Conservation (phyloP, 2,329 filamentous ascomycete genomes). For the Calonectria pseudoturangicola region DNA sequence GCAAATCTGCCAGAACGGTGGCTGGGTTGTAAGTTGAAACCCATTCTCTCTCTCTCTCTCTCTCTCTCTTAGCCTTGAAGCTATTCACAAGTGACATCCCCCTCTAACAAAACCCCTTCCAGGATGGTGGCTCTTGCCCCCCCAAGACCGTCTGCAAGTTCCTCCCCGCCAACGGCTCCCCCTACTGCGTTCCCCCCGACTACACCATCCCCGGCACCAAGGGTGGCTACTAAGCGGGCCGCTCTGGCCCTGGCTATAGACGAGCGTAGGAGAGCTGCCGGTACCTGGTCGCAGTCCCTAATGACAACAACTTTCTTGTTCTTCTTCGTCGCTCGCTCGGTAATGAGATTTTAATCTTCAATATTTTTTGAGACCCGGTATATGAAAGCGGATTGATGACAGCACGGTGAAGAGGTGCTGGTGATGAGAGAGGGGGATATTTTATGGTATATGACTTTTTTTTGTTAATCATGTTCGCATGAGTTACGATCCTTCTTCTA, state of each 20-base stretch:
- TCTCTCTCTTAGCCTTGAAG: background rate
- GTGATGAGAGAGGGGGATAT: slow-evolving; percentile 4
- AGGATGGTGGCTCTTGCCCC: slow-evolving; percentile 60
- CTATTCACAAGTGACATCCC: background rate
- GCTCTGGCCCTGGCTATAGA: background rate
- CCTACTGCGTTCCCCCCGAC: slow-evolving; percentile 61
- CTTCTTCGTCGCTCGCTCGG: slow-evolving; percentile 37
- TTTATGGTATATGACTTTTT: slow-evolving; percentile 41
- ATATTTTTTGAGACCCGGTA: slow-evolving; percentile 17
- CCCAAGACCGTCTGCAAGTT: slow-evolving; percentile 62
- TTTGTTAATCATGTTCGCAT: slow-evolving; percentile 51
- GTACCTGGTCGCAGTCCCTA: slow-evolving; percentile 12
- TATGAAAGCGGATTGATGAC: background rate
- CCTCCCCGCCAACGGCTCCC: slow-evolving; percentile 58
- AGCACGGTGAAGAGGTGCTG: no score
- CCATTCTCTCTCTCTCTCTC: background rate
- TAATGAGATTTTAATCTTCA: slow-evolving; percentile 30
- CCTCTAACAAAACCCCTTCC: background rate
- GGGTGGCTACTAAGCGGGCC: slow-evolving; percentile 37
- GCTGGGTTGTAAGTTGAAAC: slow-evolving; percentile 61
- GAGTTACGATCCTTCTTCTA: slow-evolving; percentile 52
- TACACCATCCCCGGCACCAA: slow-evolving; percentile 53
- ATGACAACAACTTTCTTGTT: slow-evolving; percentile 11
- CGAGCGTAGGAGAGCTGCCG: slow-evolving; percentile 23
- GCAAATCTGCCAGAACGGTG: slow-evolving; percentile 58